These are phyloP conservation scores for Skeletonema tropicum DNA, from an alignment of 108 stramenopile genomes.

Conservation along the genomic window DNA sequence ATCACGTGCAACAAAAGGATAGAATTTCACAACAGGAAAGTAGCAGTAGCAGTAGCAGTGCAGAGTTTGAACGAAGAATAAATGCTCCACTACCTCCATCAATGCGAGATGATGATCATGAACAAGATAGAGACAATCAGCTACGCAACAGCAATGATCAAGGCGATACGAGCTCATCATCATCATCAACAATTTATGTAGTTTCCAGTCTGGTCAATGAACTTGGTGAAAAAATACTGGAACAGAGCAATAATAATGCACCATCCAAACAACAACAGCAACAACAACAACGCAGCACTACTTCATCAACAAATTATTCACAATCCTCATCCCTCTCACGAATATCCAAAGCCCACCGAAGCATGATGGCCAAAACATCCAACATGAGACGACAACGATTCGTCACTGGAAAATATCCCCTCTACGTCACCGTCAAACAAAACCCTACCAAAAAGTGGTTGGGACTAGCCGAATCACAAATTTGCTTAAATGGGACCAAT, in stretches of 20 bases:
- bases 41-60: not conserved
- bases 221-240: not conserved
- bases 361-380: constrained; percentile 58
- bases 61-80: constrained; percentile 1
- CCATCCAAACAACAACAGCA: not conserved
- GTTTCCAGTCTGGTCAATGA: not conserved
- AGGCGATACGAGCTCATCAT: not conserved
- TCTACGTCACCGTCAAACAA: constrained; percentile 65
- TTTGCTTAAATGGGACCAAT: constrained; percentile 75
- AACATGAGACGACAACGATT: constrained; percentile 70
- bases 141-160: not conserved
- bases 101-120: not conserved
- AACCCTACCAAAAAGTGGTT: constrained; percentile 78
- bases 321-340: constrained; percentile 9
- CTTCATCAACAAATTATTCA: constrained; percentile 6
- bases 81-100: not conserved
- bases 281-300: not conserved
- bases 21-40: not conserved
- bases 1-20: not conserved
- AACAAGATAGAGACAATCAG: not conserved
- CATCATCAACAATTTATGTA: not conserved
- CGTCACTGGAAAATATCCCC: constrained; percentile 73
- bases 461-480: constrained; percentile 49
- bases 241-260: not conserved
- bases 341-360: constrained; percentile 62